Conservation (phyloP, 345 rosid species). For the Brassica nigra region DNA sequence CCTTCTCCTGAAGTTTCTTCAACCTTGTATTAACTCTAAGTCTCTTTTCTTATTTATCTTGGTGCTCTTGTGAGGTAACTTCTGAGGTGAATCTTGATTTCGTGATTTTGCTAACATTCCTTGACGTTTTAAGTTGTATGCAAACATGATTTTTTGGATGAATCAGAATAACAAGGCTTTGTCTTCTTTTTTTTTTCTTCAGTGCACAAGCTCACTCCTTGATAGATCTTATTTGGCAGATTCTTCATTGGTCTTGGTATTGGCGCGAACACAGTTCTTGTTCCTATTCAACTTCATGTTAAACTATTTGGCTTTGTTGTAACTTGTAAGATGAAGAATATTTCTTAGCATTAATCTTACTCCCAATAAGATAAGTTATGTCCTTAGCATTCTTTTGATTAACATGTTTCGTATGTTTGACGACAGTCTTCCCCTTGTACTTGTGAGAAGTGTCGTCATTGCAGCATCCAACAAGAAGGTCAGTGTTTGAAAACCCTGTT, state of each 20-base stretch:
- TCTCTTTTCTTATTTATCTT: conserved; percentile 22
- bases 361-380: neutral
- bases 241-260: conserved; percentile 86
- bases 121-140: neutral
- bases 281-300: conserved; percentile 48
- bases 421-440: too few species aligned
- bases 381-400: neutral
- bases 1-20: neutral
- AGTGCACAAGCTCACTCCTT: conserved; percentile 85
- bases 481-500: neutral
- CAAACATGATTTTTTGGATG: neutral
- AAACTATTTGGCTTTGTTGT: neutral
- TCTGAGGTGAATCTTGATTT: neutral
- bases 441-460: too few species aligned
- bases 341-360: neutral
- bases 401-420: neutral
- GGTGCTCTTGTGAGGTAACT: conserved; percentile 72
- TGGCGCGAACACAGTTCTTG: conserved; percentile 75
- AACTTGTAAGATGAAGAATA: too few species aligned
- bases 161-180: neutral
- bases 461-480: neutral
- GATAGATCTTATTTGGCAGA: conserved; percentile 69
- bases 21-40: neutral
- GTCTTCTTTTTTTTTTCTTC: conserved; percentile 18
- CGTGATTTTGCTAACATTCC: neutral